Evolutionary conservation across 2,329 filamentous ascomycete genomes (phyloP), one percentile per base, ranked within the genome.

Genomic region (Pseudopyricularia cyperi): DNA sequence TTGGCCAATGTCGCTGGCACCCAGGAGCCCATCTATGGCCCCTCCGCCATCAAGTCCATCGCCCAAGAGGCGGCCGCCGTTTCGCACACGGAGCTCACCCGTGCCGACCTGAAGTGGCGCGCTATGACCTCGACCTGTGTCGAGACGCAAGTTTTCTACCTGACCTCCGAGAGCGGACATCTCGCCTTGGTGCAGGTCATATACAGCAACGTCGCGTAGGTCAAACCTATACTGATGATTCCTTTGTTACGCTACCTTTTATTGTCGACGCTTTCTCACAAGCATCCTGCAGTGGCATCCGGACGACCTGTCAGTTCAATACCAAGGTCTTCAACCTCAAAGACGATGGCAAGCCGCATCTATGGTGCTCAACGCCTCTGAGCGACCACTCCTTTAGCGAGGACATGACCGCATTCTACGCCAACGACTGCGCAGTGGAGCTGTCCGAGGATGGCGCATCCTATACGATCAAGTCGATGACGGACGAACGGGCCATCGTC

Each of bases 171-270:
- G 56, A 80, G 74, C 55, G 93, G 93, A 50, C 76, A 83, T 57
- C 68, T 90, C 57, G 87, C 78, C 51, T 79, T 95, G 68, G 81
- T 80, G 55, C 93, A 98, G 75, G 78, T 97, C 69, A 95, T 98
- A 67, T 95, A 97, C 76, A 97, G 87, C 74, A 96, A 95, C 70
- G 87, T 98, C 66, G 85, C 81, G 90, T 96, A 82, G 69, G 84
- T 51, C 1, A 14, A 30, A 4, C 28, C 28, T n/a, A 28, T 52
- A 28, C 17, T 26, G 11, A 9, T 9, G 15, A 9, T 30, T 35
- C 26, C 30, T 50, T 17, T 28, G 50, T 48, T 46, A 4, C 12
- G 7, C n/a, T n/a, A 51, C 50, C 57, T 52, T 62, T 63, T 34
- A 58, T 49, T 24, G 6, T 15, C n/a, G 17, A 52, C 42, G 33